Conservation (phyloP, 2,329 filamentous ascomycete species). For the Myriosclerotinia duriaeana region DNA sequence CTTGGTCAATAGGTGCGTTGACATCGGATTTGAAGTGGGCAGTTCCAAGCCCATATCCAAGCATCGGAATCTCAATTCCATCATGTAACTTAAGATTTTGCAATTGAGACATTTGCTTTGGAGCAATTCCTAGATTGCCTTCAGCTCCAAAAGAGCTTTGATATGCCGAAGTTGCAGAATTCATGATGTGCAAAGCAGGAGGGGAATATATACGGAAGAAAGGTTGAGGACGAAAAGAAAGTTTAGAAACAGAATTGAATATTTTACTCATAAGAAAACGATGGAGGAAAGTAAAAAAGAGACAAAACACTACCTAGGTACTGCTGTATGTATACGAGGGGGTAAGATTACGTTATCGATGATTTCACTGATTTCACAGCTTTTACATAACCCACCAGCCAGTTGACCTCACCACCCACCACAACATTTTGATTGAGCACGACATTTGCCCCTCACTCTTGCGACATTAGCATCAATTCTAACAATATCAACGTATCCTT, state of each 20-base stretch:
- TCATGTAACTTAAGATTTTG: constrained; percentile 70
- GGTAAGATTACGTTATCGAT: too few relatives aligned
- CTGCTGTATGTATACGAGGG: too few relatives aligned
- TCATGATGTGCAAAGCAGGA: constrained; percentile 41
- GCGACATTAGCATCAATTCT: too few relatives aligned
- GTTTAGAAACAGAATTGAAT: neutral
- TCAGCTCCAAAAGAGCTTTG: constrained; percentile 32
- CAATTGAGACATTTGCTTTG: constrained; percentile 59
- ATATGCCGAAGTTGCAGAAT: constrained; percentile 46
- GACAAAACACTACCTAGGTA: too few relatives aligned
- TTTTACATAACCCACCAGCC: too few relatives aligned
- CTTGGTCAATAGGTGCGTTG: constrained; percentile 50
- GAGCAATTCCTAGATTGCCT: constrained; percentile 67
- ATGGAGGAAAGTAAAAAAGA: neutral
- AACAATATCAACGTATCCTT: too few relatives aligned
- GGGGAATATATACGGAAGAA: neutral
- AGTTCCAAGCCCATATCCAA: constrained; percentile 72
- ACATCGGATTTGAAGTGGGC: constrained; percentile 57
- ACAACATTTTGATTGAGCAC: too few relatives aligned
- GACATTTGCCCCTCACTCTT: too few relatives aligned
- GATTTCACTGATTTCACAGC: too few relatives aligned
- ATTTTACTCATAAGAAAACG: neutral
- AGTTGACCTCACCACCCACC: too few relatives aligned
- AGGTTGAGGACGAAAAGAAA: neutral
- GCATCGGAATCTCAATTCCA: constrained; percentile 68